Percentiles rank a stretch among this genome's conserved stretches.
Conservation (phyloP, 495 filamentous ascomycete species). For the Penicillium argentinense region DNA sequence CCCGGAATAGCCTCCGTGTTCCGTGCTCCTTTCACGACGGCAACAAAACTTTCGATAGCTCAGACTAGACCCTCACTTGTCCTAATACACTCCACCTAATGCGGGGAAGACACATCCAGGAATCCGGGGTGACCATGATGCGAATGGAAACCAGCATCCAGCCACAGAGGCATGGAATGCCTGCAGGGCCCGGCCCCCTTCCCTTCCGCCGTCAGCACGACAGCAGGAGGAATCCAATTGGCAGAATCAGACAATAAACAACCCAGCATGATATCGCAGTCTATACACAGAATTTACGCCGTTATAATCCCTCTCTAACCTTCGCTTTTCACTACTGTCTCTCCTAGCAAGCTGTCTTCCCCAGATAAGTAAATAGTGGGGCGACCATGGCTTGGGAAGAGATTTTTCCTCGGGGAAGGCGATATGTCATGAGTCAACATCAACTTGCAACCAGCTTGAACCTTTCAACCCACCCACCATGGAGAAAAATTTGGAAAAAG, state of each 20-base stretch:
- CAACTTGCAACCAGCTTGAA: neutral
- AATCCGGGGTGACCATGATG: neutral
- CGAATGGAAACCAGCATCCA: neutral
- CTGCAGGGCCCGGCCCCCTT: neutral
- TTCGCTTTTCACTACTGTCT: no score
- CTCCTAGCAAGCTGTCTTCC: no score
- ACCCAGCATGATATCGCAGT: no score
- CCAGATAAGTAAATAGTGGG: no score
- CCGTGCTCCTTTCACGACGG: neutral
- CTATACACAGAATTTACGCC: no score
- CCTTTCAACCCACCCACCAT: neutral
- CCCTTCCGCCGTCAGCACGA: no score
- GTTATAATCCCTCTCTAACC: no score
- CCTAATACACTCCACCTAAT: neutral
- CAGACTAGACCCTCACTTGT: neutral
- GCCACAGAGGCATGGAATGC: neutral
- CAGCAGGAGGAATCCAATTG: no score
- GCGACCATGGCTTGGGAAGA: no score
- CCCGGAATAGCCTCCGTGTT: neutral
- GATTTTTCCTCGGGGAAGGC: neutral
- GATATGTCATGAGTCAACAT: neutral
- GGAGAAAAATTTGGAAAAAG: conserved; percentile 19
- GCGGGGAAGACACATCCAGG: neutral
- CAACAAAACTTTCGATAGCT: neutral
- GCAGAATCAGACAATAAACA: no score